Percentiles rank a stretch among this genome's conserved stretches.
These are phyloP conservation scores for Nigrospora sphaerica DNA, from an alignment of 2,329 filamentous ascomycete species.

Conservation along the genomic window DNA sequence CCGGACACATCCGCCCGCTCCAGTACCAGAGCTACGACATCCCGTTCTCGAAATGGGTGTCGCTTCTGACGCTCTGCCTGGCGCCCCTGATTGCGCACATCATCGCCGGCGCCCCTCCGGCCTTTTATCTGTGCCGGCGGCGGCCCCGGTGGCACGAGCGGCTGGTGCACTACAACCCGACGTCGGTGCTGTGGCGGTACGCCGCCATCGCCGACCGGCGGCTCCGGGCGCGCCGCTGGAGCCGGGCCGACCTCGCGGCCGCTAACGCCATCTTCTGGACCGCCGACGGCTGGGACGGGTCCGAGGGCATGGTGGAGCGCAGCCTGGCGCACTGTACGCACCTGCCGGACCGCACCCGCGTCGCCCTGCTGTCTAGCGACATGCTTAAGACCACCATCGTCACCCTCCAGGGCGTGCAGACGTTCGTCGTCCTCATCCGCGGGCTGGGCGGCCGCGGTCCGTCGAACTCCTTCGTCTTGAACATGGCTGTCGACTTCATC, in stretches of 20 bases:
- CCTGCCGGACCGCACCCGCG: conserved; percentile 7
- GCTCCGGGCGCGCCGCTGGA: conserved; percentile 20
- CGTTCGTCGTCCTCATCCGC: conserved; percentile 1
- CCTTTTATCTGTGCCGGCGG: conserved; percentile 9
- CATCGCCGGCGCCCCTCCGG: conserved; percentile 13
- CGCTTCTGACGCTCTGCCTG: conserved; percentile 20
- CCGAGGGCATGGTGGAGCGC: conserved; percentile 19
- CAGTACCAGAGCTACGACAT: conserved; percentile 5
- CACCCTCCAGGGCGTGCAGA: conserved; percentile 12
- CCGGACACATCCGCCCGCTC: neutral
- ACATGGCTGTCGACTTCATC: conserved; percentile 6
- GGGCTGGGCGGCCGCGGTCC: neutral
- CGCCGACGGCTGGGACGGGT: conserved; percentile 23
- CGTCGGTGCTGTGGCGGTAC: conserved; percentile 29
- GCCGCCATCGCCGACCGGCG: conserved; percentile 24
- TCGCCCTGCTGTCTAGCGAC: conserved; percentile 8
- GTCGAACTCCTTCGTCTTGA: neutral
- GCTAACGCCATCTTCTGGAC: conserved; percentile 28
- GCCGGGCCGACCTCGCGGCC: conserved; percentile 16
- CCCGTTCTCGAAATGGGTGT: conserved; percentile 19
- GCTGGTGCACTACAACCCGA: conserved; percentile 24
- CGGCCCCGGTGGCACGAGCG: conserved; percentile 20
- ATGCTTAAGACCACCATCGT: conserved; percentile 14
- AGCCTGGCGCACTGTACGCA: conserved; percentile 7
- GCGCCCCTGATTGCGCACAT: conserved; percentile 24